Conservation (phyloP, 2,329 filamentous ascomycete genomes). For the Arthrobotrys sphaeroides region DNA sequence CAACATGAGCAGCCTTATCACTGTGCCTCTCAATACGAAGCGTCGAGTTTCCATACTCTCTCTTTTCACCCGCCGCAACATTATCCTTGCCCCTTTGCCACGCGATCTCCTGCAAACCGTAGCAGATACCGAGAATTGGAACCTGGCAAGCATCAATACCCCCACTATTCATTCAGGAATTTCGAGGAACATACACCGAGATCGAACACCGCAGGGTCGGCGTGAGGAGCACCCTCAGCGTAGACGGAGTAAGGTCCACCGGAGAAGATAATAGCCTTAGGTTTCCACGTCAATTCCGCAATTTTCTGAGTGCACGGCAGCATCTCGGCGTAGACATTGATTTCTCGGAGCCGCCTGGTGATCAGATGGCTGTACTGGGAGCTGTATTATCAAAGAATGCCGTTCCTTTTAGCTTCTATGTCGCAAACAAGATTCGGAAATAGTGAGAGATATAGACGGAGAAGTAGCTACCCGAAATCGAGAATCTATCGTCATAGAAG, state of each 20-base stretch:
- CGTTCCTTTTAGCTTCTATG: neutral
- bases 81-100: slow-evolving; percentile 72
- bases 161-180: slow-evolving; percentile 61
- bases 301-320: slow-evolving; percentile 86
- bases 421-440: neutral
- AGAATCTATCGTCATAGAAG: slow-evolving; percentile 54
- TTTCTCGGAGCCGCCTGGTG: slow-evolving; percentile 76
- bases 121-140: slow-evolving; percentile 71
- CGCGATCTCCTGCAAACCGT: slow-evolving; percentile 76
- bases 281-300: slow-evolving; percentile 77
- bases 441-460: neutral
- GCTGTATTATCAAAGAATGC: slow-evolving; percentile 55
- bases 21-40: slow-evolving; percentile 70
- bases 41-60: slow-evolving; percentile 77
- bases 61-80: slow-evolving; percentile 73
- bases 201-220: slow-evolving; percentile 83
- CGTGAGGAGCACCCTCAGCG: slow-evolving; percentile 77
- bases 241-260: slow-evolving; percentile 82
- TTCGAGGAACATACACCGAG: slow-evolving; percentile 67
- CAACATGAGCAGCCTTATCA: slow-evolving; percentile 71
- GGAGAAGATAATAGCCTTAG: slow-evolving; percentile 82
- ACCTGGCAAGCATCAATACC: slow-evolving; percentile 54
- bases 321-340: slow-evolving; percentile 88
- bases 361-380: slow-evolving; percentile 80
- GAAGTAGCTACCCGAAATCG: slow-evolving; percentile 56